Conservation (phyloP, 805 yeast species). For the Myxozyma vanderwaltii region DNA sequence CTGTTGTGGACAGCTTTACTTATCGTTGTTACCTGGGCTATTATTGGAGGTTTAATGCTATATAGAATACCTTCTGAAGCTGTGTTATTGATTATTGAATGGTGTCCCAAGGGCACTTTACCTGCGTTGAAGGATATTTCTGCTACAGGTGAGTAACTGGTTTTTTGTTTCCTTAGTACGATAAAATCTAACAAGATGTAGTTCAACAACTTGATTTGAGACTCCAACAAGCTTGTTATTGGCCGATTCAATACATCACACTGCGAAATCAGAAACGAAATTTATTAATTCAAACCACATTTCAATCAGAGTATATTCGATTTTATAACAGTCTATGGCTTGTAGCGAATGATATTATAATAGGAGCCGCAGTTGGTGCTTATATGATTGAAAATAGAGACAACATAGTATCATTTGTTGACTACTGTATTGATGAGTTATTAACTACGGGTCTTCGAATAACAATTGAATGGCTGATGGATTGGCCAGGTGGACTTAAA, state of each 20-base stretch:
- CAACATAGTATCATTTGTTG: slow-evolving; percentile 35
- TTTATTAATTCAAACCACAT: slow-evolving; percentile 46
- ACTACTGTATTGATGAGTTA: slow-evolving; percentile 45
- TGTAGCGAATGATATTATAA: slow-evolving; percentile 73
- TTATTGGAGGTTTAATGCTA: slow-evolving; percentile 34
- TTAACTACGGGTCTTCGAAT: slow-evolving; percentile 52
- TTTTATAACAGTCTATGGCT: slow-evolving; percentile 90
- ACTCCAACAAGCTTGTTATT: slow-evolving; percentile 69
- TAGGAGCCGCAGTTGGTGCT: slow-evolving; percentile 66
- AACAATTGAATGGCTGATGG: slow-evolving; percentile 72
- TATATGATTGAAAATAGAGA: slow-evolving; percentile 48
- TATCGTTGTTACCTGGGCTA: slow-evolving; percentile 20
- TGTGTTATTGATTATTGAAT: slow-evolving; percentile 41
- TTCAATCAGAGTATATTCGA: slow-evolving; percentile 55
- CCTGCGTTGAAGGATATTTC: slow-evolving; percentile 48
- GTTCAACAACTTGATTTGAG: slow-evolving; percentile 80
- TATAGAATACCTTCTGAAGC: slow-evolving; percentile 41
- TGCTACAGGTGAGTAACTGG: slow-evolving; percentile 47
- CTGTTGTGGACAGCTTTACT: slow-evolving; percentile 7
- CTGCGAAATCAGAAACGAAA: slow-evolving; percentile 48
- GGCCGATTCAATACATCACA: slow-evolving; percentile 76
- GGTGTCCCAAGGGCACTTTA: slow-evolving; percentile 28
- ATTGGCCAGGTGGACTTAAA: slow-evolving; percentile 92
- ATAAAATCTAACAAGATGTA: too few relatives aligned
- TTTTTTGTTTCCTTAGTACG: too few relatives aligned